Conservation (phyloP, 2,329 filamentous ascomycete genomes). For the Chrysoporthe puriensis region DNA sequence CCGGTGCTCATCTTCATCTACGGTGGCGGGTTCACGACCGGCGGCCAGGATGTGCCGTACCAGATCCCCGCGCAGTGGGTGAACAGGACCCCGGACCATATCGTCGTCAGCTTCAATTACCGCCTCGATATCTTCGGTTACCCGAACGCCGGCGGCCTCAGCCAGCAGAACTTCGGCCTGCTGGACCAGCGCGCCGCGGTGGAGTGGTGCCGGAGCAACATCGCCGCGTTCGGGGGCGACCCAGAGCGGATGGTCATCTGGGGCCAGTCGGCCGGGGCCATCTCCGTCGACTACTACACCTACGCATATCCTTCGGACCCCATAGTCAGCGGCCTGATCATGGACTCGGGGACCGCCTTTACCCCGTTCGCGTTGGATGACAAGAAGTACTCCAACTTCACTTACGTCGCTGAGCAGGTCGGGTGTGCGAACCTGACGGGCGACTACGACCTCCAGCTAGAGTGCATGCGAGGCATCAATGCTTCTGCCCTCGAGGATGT, state of each 20-base stretch:
- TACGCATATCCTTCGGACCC: slow-evolving; percentile 48
- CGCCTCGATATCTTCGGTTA: slow-evolving; percentile 39
- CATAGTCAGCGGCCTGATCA: slow-evolving; percentile 44
- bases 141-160: slow-evolving; percentile 36
- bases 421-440: slow-evolving; percentile 40
- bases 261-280: slow-evolving; percentile 52
- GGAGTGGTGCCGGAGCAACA: slow-evolving; percentile 56
- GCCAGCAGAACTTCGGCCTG: slow-evolving; percentile 51
- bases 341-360: slow-evolving; percentile 44
- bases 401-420: slow-evolving; percentile 44
- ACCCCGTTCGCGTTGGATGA: slow-evolving; percentile 42
- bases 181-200: slow-evolving; percentile 57
- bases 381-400: slow-evolving; percentile 41
- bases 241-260: slow-evolving; percentile 48
- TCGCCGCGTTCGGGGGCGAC: slow-evolving; percentile 55
- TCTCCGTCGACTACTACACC: slow-evolving; percentile 44
- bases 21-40: slow-evolving; percentile 36
- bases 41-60: slow-evolving; percentile 36
- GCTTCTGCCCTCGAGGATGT: slow-evolving; percentile 40
- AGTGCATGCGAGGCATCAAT: slow-evolving; percentile 43
- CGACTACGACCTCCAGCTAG: slow-evolving; percentile 37
- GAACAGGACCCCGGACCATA: slow-evolving; percentile 35
- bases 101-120: slow-evolving; percentile 40
- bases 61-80: slow-evolving; percentile 37
- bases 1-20: slow-evolving; percentile 35